Base-by-base conservation (phyloP, 2,329 filamentous ascomycete genomes). In the Colletotrichum incanum region DNA sequence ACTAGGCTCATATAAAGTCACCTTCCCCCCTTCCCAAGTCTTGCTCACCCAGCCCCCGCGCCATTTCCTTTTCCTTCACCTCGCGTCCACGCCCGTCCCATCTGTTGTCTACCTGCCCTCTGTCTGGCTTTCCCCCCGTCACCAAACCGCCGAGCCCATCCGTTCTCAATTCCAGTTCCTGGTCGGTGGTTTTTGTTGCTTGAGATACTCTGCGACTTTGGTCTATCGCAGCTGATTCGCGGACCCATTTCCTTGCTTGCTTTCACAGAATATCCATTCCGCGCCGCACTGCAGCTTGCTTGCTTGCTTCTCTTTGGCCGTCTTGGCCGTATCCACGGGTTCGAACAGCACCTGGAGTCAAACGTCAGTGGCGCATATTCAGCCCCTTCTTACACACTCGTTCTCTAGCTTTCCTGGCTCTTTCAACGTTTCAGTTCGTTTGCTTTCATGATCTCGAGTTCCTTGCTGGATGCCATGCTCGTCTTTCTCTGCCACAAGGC, bases 1-100 rank as follows among this genome's bases (percentile, higher is more conserved):
- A 37, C 43, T 34, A 37, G 14, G 54, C n/a, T 63, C 54, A 52
- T 70, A 66, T 70, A 70, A 70, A 70, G 39, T 14, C 16, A 37
- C 16, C 60, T 14, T n/a, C 23, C 11, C 43, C 54, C 54, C 60
- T 59, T 20, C 50, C 31, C 18, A 6, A 1, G 5, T 23, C 41
- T 14, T 18, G 14, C 6, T 4, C 3, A 11, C 20, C 31, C 9
- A 5, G 16, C 52, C 20, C 1, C 31, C 59, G 59, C 28, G 18
- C 43, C 43, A n/a, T 62, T 62, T 39, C 20, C 59, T 39, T 62
- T 23, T 20, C 14, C 31, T 47, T 6, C 20, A 47, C 39, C 56
- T 49, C 6, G 49, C 45, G 1, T 23, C 34, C 47, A 31, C 31
- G 31, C 47, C 31, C 31, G 4, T 61, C 20, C 26, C 28, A n/a